These are phyloP conservation scores for Hyaloscypha hepaticicola DNA, from an alignment of 495 filamentous ascomycete species.

Conservation along the genomic window DNA sequence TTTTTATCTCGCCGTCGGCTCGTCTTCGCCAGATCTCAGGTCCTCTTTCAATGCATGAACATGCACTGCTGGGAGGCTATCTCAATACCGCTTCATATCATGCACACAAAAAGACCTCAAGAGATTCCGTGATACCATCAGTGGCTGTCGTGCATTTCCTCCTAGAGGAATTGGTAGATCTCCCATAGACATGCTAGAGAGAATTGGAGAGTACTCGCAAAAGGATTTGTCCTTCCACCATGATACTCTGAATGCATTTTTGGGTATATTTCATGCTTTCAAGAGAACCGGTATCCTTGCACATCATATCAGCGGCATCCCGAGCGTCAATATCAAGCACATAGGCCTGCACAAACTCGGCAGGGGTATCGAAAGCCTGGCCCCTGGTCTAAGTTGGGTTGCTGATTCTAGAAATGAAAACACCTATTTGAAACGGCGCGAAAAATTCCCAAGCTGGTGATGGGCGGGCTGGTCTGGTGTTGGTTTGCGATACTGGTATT, in stretches of 20 bases:
- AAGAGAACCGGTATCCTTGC: no score
- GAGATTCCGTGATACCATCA: background rate
- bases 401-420: no score
- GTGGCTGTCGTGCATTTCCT: background rate
- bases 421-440: no score
- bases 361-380: no score
- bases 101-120: background rate
- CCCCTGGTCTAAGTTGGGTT: no score
- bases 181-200: background rate
- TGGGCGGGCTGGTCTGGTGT: no score
- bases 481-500: no score
- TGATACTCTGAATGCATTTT: background rate
- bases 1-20: background rate
- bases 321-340: no score
- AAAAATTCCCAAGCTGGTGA: no score
- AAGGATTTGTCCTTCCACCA: background rate
- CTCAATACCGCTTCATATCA: background rate
- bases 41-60: conserved; percentile 1
- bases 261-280: no score
- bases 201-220: background rate
- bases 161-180: background rate
- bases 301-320: no score
- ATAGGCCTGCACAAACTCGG: no score
- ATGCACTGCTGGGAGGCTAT: background rate
- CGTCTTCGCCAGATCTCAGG: background rate